Conservation (phyloP, 1,284 basidiomycete genomes). For the Psilocybe mexicana region DNA sequence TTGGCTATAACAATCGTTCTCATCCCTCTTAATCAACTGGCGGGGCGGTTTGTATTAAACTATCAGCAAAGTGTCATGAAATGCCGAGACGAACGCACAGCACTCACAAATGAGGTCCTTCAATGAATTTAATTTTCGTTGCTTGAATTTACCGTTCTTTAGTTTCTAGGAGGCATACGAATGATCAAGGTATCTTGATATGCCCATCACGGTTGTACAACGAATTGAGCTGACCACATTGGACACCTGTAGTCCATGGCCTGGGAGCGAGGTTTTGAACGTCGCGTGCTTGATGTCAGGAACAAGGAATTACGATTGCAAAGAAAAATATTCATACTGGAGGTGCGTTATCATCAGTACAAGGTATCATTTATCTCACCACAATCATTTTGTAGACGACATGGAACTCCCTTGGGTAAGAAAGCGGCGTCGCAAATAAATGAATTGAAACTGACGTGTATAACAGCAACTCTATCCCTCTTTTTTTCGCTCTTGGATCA, state of each 20-base stretch:
- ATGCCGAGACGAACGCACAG: slow-evolving; percentile 82
- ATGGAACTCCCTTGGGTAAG: slow-evolving; percentile 8
- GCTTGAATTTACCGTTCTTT: background rate
- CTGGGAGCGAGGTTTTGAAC: slow-evolving; percentile 91
- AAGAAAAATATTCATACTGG: slow-evolving; percentile 55
- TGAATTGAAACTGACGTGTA: background rate
- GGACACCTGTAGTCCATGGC: slow-evolving; percentile 55
- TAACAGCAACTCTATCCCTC: slow-evolving; percentile 38
- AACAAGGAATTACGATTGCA: slow-evolving; percentile 73
- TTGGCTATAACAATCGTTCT: slow-evolving; percentile 82
- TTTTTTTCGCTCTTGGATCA: slow-evolving; percentile 72
- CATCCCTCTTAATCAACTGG: slow-evolving; percentile 85
- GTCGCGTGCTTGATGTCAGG: slow-evolving; percentile 70
- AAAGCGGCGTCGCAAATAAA: too few relatives aligned
- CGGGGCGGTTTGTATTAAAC: slow-evolving; percentile 80
- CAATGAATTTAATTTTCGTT: slow-evolving; percentile 58
- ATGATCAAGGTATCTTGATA: slow-evolving; percentile 71
- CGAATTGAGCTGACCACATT: slow-evolving; percentile 64
- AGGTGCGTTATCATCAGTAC: background rate
- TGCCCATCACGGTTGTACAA: background rate
- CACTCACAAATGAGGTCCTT: slow-evolving; percentile 84
- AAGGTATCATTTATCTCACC: background rate
- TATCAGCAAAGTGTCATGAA: slow-evolving; percentile 89
- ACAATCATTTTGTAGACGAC: background rate
- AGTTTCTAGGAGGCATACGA: slow-evolving; percentile 79